These are phyloP conservation scores for Cucurbita maxima DNA, from an alignment of 306 rosid species.

Conservation along the genomic window DNA sequence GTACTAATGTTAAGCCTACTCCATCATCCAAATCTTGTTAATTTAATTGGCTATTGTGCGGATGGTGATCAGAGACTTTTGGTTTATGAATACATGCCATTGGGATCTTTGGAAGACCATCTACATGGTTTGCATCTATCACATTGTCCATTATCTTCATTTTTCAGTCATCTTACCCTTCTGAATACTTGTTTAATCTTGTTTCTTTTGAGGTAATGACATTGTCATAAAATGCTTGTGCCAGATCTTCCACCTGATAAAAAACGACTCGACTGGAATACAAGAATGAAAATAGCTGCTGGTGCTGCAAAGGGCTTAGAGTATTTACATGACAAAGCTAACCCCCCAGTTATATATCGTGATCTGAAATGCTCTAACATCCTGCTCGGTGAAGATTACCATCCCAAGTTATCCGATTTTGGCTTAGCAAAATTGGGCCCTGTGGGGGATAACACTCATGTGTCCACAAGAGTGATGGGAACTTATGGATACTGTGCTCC, in stretches of 20 bases:
- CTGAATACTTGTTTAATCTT: not conserved
- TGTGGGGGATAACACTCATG: conserved; percentile 48
- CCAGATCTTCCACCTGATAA: conserved; percentile 40
- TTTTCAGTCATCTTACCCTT: not conserved
- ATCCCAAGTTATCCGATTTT: conserved; percentile 43
- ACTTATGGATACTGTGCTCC: conserved; percentile 53
- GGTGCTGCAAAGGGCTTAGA: conserved; percentile 53
- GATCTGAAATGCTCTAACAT: conserved; percentile 47
- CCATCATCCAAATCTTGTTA: conserved; percentile 49
- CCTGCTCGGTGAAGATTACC: conserved; percentile 29
- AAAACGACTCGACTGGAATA: conserved; percentile 37
- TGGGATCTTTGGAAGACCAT: conserved; percentile 46
- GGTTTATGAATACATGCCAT: conserved; percentile 44
- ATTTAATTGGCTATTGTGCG: conserved; percentile 43
- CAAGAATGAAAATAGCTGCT: conserved; percentile 42
- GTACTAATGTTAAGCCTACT: conserved; percentile 43
- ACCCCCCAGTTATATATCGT: conserved; percentile 45
- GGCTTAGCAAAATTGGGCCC: conserved; percentile 53
- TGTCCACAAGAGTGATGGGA: conserved; percentile 50
- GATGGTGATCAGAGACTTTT: conserved; percentile 51
- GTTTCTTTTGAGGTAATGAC: not conserved
- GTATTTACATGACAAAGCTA: conserved; percentile 42
- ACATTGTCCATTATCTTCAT: not conserved
- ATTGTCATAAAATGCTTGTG: conserved; percentile 4
- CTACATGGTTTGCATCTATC: conserved; percentile 24